Percentiles rank a stretch among this genome's conserved stretches.
Conservation (phyloP, 495 filamentous ascomycete genomes). For the Penicillium longicatenatum region DNA sequence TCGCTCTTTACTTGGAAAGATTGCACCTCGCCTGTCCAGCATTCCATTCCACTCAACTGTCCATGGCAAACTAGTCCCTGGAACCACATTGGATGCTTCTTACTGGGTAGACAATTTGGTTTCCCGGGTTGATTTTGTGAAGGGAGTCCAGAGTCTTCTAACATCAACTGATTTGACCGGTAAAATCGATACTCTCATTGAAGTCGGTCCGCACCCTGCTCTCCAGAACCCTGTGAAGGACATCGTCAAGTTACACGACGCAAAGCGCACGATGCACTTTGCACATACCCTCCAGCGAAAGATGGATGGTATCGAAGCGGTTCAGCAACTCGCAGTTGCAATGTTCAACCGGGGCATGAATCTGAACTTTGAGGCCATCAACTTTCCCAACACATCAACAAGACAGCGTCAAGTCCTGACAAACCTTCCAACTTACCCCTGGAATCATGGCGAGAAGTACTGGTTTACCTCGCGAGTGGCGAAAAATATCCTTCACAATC, state of each 20-base stretch:
- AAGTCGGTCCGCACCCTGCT: constrained; percentile 67
- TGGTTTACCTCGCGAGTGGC: constrained; percentile 33
- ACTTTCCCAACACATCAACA: constrained; percentile 19
- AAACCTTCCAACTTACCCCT: constrained; percentile 40
- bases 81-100: constrained; percentile 18
- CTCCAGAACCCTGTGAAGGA: constrained; percentile 52
- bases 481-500: constrained; percentile 24
- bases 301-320: constrained; percentile 21
- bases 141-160: constrained; percentile 32
- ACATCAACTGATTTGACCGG: constrained; percentile 5
- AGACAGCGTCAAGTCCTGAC: constrained; percentile 25
- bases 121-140: constrained; percentile 46
- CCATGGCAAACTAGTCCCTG: constrained; percentile 25
- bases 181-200: constrained; percentile 47
- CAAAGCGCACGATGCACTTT: constrained; percentile 21
- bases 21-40: constrained; percentile 18
- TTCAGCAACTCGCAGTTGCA: constrained; percentile 26
- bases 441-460: constrained; percentile 36
- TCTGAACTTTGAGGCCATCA: constrained; percentile 28
- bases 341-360: constrained; percentile 28
- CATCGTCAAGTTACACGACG: constrained; percentile 27
- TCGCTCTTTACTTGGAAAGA: constrained; percentile 29
- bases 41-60: constrained; percentile 44
- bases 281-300: constrained; percentile 28
- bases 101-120: constrained; percentile 54